These are phyloP conservation scores for Yamadazyma laniorum DNA, from an alignment of 805 yeast genomes.

Conservation along the genomic window DNA sequence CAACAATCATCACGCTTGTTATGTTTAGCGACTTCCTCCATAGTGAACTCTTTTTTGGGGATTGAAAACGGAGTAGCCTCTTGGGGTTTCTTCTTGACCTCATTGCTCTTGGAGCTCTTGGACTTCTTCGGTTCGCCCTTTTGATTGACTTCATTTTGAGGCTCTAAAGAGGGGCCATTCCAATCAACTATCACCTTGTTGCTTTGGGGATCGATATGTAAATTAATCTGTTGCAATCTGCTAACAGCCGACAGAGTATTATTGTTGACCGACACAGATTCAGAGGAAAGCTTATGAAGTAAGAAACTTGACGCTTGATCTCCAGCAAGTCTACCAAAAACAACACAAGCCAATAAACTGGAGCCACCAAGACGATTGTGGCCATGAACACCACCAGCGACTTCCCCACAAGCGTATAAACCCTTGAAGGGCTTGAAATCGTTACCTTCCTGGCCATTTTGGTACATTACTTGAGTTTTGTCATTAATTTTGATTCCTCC, in stretches of 20 bases:
- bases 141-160: too few species aligned
- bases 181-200: constrained; percentile 33
- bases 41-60: constrained; percentile 48
- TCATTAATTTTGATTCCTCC: constrained; percentile 63
- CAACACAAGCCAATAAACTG: constrained; percentile 58
- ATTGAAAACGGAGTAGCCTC: constrained; percentile 18
- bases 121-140: neutral
- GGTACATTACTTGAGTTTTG: constrained; percentile 41
- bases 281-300: constrained; percentile 26
- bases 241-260: constrained; percentile 12
- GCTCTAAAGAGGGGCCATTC: neutral
- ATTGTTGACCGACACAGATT: too few species aligned
- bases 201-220: constrained; percentile 43
- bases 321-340: constrained; percentile 48
- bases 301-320: constrained; percentile 37
- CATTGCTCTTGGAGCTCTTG: neutral
- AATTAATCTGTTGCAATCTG: constrained; percentile 41
- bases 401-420: constrained; percentile 64
- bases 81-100: neutral
- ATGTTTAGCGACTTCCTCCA: constrained; percentile 48
- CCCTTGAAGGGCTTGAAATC: constrained; percentile 35
- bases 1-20: constrained; percentile 49
- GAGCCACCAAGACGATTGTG: constrained; percentile 60
- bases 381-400: constrained; percentile 70
- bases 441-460: constrained; percentile 15